Percentiles rank a stretch among this genome's conserved stretches.
Evolutionary conservation across 176 grass and related monocot species (phyloP).

Genomic region (Carex myosuroides): DNA sequence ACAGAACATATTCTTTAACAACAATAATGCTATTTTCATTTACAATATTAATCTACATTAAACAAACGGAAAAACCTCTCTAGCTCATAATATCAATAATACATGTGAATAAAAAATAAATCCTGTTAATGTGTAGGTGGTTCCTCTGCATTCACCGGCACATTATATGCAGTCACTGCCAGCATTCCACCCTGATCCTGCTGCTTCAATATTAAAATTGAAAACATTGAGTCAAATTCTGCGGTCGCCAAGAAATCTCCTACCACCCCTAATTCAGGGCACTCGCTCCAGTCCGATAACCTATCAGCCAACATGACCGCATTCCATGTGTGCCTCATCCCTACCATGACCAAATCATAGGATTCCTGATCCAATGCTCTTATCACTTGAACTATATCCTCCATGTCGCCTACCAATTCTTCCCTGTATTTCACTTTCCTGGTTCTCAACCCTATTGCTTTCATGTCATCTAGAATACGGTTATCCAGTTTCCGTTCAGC

Average conservation of each 20-base stretch:
- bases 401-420: slow-evolving; percentile 66
- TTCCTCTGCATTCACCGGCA: background rate
- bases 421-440: slow-evolving; percentile 45
- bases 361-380: slow-evolving; percentile 38
- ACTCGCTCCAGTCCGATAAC: slow-evolving; percentile 69
- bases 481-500: slow-evolving; percentile 45
- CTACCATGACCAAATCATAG: slow-evolving; percentile 74
- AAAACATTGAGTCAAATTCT: slow-evolving; percentile 59
- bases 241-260: slow-evolving; percentile 69
- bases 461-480: slow-evolving; percentile 58
- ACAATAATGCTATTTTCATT: background rate
- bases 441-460: slow-evolving; percentile 30
- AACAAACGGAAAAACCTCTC: background rate
- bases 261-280: slow-evolving; percentile 69
- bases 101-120: background rate
- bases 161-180: slow-evolving; percentile 11
- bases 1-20: background rate
- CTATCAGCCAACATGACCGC: slow-evolving; percentile 47
- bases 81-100: slow-evolving; percentile 2
- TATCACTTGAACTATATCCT: slow-evolving; percentile 45
- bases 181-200: slow-evolving; percentile 67
- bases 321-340: slow-evolving; percentile 58
- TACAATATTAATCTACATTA: slow-evolving; percentile 7
- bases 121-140: background rate
- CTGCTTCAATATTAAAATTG: slow-evolving; percentile 81